Base-by-base conservation (phyloP, 495 filamentous ascomycete genomes). In the Talaromyces thailandensis region DNA sequence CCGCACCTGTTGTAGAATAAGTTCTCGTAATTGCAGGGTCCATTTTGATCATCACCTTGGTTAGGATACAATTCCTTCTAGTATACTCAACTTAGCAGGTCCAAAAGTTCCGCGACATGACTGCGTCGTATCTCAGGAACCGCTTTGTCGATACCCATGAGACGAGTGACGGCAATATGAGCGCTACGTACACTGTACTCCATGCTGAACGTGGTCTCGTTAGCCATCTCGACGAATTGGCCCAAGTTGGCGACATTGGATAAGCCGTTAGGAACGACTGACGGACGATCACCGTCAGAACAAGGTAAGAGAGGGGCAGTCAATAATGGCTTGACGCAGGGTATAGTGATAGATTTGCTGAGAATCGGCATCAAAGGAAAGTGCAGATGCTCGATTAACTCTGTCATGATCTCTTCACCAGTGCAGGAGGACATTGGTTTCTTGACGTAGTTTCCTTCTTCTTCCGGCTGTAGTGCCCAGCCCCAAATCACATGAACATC, bases 171-270 rank as follows among this genome's bases (percentile, higher is more conserved):
- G 1, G 75, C 75, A 64, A 71, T 70, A 69, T 77, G 71, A 14
- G 77, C 77, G 14, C 67, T 64, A 14, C 75, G 65, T 14, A 80
- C 73, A 65, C 71, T 73, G 64, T 80, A 78, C 60, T 77, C 76
- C 56, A 76, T 69, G n/a, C 66, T 75, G 29, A 74, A 70, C 6
- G 71, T 68, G 4, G 72, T 74, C 64, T 78, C 73, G 21, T 67
- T 68, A 29, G 68, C 63, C 18, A 77, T 72, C 64, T 80, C 76
- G 7, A 70, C 72, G 65, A 73, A 80, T 63, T 80, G 77, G 2
- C 77, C 77, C 23, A 80, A 37, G 3, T 74, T 61, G 1, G 71
- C 77, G 8, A 78, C 18, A 62, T 80, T 80, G 28, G 65, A 70
- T 5, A 61, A 68, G 5, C 61, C 63, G 14, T 68, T 31, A 2